Conservation (phyloP, 176 grass and related monocot species). For the Hsuehochloa calcarea region DNA sequence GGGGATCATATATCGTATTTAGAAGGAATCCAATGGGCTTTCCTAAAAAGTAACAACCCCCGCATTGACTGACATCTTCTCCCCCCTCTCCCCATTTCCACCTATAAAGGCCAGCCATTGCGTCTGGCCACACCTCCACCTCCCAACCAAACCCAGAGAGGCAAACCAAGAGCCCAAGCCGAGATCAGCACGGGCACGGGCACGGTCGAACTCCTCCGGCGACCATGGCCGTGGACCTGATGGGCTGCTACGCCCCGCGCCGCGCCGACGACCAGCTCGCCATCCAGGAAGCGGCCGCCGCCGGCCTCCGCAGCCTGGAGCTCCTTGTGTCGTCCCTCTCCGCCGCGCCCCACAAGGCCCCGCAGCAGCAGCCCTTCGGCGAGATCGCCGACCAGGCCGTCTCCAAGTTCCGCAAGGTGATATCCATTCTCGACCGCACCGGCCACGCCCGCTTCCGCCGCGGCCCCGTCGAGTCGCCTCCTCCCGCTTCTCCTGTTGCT, state of each 20-base stretch:
- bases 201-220: conserved; percentile 3
- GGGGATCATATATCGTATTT: not conserved
- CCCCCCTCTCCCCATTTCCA: conserved; percentile 33
- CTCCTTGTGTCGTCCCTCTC: conserved; percentile 68
- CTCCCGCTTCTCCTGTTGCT: not conserved
- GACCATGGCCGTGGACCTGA: conserved; percentile 67
- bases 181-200: conserved; percentile 27
- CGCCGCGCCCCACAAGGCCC: conserved; percentile 25
- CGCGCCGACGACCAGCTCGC: conserved; percentile 67
- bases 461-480: conserved; percentile 40
- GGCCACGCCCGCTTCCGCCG: conserved; percentile 96
- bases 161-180: not conserved
- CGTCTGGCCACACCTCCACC: conserved; percentile 8
- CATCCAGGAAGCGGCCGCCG: conserved; percentile 79
- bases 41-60: not conserved
- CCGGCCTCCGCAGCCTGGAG: conserved; percentile 74
- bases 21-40: not conserved
- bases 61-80: conserved; percentile 50
- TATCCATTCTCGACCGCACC: conserved; percentile 86
- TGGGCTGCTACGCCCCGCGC: conserved; percentile 57
- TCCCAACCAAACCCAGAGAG: not conserved
- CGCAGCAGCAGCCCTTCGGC: conserved; percentile 39
- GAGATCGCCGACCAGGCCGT: conserved; percentile 90
- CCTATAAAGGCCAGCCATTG: conserved; percentile 41
- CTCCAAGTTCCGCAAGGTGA: conserved; percentile 88